Evolutionary conservation across 1,284 basidiomycete species (phyloP), one percentile per base, ranked within the genome.

Genomic region (Ustilago vetiveriae): DNA sequence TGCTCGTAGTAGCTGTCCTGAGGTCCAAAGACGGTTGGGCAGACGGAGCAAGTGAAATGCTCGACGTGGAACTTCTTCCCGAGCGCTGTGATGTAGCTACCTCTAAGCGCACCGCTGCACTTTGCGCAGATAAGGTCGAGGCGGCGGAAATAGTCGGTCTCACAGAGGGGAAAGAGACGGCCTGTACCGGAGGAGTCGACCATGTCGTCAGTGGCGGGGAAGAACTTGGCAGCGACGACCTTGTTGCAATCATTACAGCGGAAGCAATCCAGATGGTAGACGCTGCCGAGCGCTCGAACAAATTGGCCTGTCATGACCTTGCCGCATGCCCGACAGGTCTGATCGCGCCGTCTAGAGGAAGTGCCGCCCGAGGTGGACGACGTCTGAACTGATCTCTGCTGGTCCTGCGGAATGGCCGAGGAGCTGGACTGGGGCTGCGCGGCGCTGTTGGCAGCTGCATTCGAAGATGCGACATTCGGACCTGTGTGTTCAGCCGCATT

Each of bases 1-100:
- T 98, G 96, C 84, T 99, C 95, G 82, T 99, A 99, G 84, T 98
- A 99, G 58, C 92, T 96, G 84, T 98, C 96, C 81, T 95, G 92
- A 5, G 95, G 93, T 8, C 96, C 96, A 82, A 99, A 98, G 23
- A 97, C 88, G 21, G 91, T 94, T 30, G 94, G 87, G 83, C 96
- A 98, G 60, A 96, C 89, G 5, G 94, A 97, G 85, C 95, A 99
- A 39, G 95, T 97, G 81, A 99, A 99, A 83, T 98, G 96, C 84
- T 99, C 96, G 74, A 98, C 94, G 83, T 99, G 96, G 84, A 90
- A 99, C 84, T 99, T 99, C 86, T 94, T 93, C 84, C 96, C 95
- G 85, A 96, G 94, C 33, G 96, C 96, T 17, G 96, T 99, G 84
- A 99, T 98, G 82, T 99, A 99, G 84, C 93, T 96, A 52, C 94